These are phyloP conservation scores for Ceratobasidium sp. DNA, from an alignment of 1,284 basidiomycete species.

Conservation along the genomic window DNA sequence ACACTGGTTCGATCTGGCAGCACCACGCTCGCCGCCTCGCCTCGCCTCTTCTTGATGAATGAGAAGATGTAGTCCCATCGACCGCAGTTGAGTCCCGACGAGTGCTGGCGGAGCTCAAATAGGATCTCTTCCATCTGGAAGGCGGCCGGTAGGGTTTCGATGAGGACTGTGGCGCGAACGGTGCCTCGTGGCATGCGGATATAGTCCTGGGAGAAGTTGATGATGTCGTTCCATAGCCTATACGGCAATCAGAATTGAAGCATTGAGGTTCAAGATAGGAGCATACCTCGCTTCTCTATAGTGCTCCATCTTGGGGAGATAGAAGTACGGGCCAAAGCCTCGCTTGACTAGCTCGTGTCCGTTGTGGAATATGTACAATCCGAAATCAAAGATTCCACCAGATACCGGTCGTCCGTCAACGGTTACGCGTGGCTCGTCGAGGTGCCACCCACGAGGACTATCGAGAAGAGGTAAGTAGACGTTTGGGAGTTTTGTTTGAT, in stretches of 20 bases:
- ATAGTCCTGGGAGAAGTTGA: slow-evolving; percentile 94
- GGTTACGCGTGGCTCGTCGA: slow-evolving; percentile 94
- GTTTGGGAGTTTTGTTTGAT: slow-evolving; percentile 45
- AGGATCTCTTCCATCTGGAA: slow-evolving; percentile 99
- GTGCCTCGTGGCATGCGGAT: slow-evolving; percentile 88
- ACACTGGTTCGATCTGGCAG: slow-evolving; percentile 97
- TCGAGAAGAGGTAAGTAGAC: slow-evolving; percentile 40
- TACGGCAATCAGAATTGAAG: not conserved
- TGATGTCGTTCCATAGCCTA: slow-evolving; percentile 94
- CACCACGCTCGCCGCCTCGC: slow-evolving; percentile 78
- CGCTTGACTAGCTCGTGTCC: slow-evolving; percentile 89
- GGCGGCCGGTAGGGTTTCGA: slow-evolving; percentile 97
- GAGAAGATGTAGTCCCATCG: slow-evolving; percentile 99
- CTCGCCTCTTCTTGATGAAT: slow-evolving; percentile 95
- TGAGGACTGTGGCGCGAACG: slow-evolving; percentile 94
- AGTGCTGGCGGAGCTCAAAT: slow-evolving; percentile 96
- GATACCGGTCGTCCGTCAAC: slow-evolving; percentile 94
- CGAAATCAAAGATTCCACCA: slow-evolving; percentile 97
- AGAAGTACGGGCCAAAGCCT: slow-evolving; percentile 97
- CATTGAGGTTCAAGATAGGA: not conserved
- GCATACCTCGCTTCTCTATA: slow-evolving; percentile 88
- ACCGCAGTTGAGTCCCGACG: slow-evolving; percentile 97
- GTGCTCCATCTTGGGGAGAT: slow-evolving; percentile 99
- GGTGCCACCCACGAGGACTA: slow-evolving; percentile 97
- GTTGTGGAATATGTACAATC: slow-evolving; percentile 98